These are phyloP conservation scores for Pestalotiopsis sp. DNA, from an alignment of 2,329 filamentous ascomycete genomes.

Conservation along the genomic window DNA sequence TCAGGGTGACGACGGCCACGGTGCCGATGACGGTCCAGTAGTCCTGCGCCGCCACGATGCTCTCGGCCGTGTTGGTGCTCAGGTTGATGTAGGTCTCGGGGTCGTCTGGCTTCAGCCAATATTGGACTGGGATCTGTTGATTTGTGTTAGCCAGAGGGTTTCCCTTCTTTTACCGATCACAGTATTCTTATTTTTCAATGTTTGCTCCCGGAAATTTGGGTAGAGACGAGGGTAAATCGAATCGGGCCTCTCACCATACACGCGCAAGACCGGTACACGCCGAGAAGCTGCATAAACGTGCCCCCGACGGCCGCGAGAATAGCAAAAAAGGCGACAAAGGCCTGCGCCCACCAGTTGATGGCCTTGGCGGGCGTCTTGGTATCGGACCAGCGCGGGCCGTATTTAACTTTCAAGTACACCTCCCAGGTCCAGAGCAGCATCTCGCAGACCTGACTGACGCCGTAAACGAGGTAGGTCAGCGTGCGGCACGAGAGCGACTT, in stretches of 20 bases:
- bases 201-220: too few relatives aligned
- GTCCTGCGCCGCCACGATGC: slow-evolving; percentile 25
- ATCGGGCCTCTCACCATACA: slow-evolving; percentile 31
- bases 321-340: slow-evolving; percentile 32
- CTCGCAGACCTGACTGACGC: slow-evolving; percentile 32
- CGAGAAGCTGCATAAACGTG: slow-evolving; percentile 30
- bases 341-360: slow-evolving; percentile 32
- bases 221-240: too few relatives aligned
- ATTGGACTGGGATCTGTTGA: slow-evolving; percentile 16
- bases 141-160: neutral
- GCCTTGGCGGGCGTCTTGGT: slow-evolving; percentile 27
- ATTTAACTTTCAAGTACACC: slow-evolving; percentile 25
- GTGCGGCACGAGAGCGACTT: slow-evolving; percentile 35
- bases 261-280: slow-evolving; percentile 30
- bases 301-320: slow-evolving; percentile 31
- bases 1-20: slow-evolving; percentile 26
- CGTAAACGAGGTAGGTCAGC: slow-evolving; percentile 35
- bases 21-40: slow-evolving; percentile 32
- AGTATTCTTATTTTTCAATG: neutral
- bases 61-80: slow-evolving; percentile 27
- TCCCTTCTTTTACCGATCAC: fast-evolving
- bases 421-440: slow-evolving; percentile 32
- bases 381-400: slow-evolving; percentile 30
- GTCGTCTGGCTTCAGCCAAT: slow-evolving; percentile 17
- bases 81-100: slow-evolving; percentile 27